Evolutionary conservation across 75 land plant genomes (phyloP).

Genomic region (Ceratopteris richardii): DNA sequence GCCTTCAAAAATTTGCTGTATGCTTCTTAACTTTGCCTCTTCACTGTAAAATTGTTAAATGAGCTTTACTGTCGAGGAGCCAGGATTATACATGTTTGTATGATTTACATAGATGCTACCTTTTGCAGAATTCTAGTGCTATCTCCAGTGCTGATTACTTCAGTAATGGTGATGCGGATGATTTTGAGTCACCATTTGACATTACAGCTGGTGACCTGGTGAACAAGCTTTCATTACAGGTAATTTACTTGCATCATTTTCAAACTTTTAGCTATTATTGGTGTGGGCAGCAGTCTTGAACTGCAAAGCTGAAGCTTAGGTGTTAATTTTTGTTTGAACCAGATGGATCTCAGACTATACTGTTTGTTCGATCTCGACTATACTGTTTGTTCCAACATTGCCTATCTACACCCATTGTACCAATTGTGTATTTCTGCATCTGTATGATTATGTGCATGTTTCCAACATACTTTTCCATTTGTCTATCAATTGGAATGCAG

Average conservation of each 20-base stretch:
- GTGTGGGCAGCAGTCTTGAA: too few relatives aligned
- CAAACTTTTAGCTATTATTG: not conserved
- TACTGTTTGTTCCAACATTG: too few relatives aligned
- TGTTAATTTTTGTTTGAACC: too few relatives aligned
- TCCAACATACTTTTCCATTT: too few relatives aligned
- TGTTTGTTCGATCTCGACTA: too few relatives aligned
- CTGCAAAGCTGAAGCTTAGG: too few relatives aligned
- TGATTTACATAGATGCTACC: not conserved
- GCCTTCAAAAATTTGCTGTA: constrained; percentile 87
- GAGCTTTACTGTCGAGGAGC: not conserved
- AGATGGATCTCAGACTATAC: too few relatives aligned
- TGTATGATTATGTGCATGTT: too few relatives aligned
- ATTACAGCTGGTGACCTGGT: constrained; percentile 82
- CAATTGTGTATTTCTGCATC: too few relatives aligned
- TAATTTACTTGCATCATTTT: constrained; percentile 12
- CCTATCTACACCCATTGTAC: too few relatives aligned
- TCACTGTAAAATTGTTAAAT: not conserved
- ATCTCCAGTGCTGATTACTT: constrained; percentile 98
- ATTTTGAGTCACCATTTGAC: constrained; percentile 42
- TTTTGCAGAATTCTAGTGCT: constrained; percentile 54
- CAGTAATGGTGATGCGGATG: constrained; percentile 34
- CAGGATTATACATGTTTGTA: too few relatives aligned
- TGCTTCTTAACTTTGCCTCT: constrained; percentile 7
- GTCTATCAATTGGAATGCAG: too few relatives aligned
- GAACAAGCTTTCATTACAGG: constrained; percentile 87